Evolutionary conservation across 331 rosid genomes (phyloP), one percentile per base, ranked within the genome.

Genomic region (Quercus lobata): DNA sequence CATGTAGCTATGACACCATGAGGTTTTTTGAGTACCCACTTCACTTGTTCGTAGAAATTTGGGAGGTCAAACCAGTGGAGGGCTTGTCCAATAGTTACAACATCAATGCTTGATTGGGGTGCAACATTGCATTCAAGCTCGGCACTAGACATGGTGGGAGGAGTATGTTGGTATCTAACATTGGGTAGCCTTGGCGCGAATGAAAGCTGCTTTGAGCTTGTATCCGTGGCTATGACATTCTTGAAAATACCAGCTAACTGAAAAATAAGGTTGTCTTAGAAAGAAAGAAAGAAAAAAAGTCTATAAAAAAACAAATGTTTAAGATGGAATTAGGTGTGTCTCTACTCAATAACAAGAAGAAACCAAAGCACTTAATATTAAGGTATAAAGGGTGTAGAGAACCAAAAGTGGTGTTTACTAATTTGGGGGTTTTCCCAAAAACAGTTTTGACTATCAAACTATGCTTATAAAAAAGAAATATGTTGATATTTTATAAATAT

Each of bases 31-130:
- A 92, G 91, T 4, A 86, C 87, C 81, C 84, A 81, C 21, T 82
- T 85, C 27, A 91, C 84, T 73, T 88, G 94, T 69, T 72, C 7
- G 71, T 94, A 92, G 85, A 94, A 94, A 49, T 54, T 86, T 18
- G 88, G 84, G 24, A 78, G 89, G 75, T 91, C 86, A 22, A 94
- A 80, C 97, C 97, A 94, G 25, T 94, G 98, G 22, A 92, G 84
- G 54, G 91, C 89, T 68, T 88, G 95, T 1, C 97, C 97, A 19
- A 94, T n/a, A 22, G 90, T 90, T 29, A 92, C 92, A 57, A 92
- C 73, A 81, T 94, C 97, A 5, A 92, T 53, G 56, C 80, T 86
- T 53, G 87, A 90, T 34, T 86, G 56, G 2, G 80, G 75, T 14
- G 91, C 66, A 53, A 94, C 80, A 27, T 62, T 84, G 21, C 81